Evolutionary conservation across 495 filamentous ascomycete species (phyloP), one percentile per base, ranked within the genome.

Genomic region (Lophiostoma macrostomum): DNA sequence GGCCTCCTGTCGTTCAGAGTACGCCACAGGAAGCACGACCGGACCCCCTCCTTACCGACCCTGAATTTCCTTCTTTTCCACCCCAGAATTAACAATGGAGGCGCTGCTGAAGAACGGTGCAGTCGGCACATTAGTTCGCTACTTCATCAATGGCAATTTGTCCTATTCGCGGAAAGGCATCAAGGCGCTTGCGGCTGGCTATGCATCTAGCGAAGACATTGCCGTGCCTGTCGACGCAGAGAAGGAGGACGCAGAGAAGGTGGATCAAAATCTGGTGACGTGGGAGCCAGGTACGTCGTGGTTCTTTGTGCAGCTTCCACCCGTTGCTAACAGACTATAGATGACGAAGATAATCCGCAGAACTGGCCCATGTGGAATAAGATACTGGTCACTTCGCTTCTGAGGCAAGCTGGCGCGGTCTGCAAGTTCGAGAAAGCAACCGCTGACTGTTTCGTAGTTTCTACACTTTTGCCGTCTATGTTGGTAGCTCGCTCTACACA

Each of bases 321-420:
- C 2, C 11, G 5, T 3, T 39, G 14, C 3, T 22, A 19, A 39
- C 4, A 20, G 6, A 2, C 5, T 22, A 18, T 39, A 39, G 29
- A 35, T 28, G 78, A 80, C 55, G 56, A 66, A 4, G 75, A 69
- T 4, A 80, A 81, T 44, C 78, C 78, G 1, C 73, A 77, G 32
- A 80, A 80, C 38, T 81, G 78, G 78, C 68, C 71, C 2, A 62
- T 64, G 27, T n/a, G 6, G 18, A 66, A 68, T 47, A 74, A 72
- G 34, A n/a, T 48, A 3, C 14, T 60, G 13, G 48, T 69, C 18
- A 60, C 67, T 3, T 19, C 53, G 10, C 53, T 53, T 23, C 67
- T 48, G 12, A 6, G 42, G 42, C 32, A 19, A n/a, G 42, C 18
- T 5, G 16, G 12, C n/a, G 14, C 3, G 2, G 20, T 16, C 36